Evolutionary conservation across 306 rosid genomes (phyloP), one percentile per base, ranked within the genome.

Genomic region (Castanospermum australe): DNA sequence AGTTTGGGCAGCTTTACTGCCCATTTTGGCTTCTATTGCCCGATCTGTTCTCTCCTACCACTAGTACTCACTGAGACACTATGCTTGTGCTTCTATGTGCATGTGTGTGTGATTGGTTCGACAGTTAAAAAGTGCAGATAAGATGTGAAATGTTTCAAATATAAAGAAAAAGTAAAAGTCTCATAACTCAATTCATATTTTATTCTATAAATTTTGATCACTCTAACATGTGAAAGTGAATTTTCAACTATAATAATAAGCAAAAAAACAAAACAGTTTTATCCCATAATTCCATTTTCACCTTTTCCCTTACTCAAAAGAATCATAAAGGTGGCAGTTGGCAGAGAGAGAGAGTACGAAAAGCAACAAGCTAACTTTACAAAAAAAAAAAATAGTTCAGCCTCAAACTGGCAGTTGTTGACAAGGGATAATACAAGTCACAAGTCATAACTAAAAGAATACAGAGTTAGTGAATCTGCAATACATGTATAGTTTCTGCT

Each of bases 21-120:
- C 18, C 78, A 3, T 75, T 79, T 87, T 85, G 84, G 87, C 85
- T 32, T 83, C 88, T 59, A 39, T 79, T 71, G 83, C 89, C 90
- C 55, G 21, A 69, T 83, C 67, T 81, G 45, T 78, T 56, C 60
- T 67, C 64, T 51, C 32, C 7, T 62, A 8, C 6, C 21, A 52
- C 14, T 35, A 47, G 28, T 69, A 25, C 17, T 77, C 33, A 60
- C 78, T 24, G 8, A 22, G 28, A 69, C 63, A 68, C 68, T 42
- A 42, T 44, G 56, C 28, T 38, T 38, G 7, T 21, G 17, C 24
- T 17, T 9, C 5, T 38, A 2, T 51, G 2, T 4, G 17, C 35
- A 24, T 57, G 17, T 21, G 59, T 21, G 59, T 52, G 1, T 50
- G 21, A n/a, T 50, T 17, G 3, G 57, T 51, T 51, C 12, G 55